These are phyloP conservation scores for Penicillium capsulatum DNA, from an alignment of 2,329 filamentous ascomycete genomes.

Conservation along the genomic window DNA sequence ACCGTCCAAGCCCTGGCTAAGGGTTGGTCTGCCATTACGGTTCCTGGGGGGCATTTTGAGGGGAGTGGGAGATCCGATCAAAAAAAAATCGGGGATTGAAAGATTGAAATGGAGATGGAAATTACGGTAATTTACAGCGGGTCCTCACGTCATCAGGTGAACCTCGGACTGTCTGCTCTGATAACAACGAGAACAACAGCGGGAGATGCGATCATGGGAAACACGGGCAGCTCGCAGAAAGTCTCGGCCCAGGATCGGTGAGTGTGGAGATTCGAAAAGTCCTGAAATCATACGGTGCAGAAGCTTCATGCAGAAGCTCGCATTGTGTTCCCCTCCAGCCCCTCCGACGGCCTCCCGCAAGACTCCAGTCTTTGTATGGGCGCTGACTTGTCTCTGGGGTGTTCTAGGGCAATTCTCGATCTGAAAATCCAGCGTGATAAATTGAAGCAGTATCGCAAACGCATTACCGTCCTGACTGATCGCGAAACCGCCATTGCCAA, in stretches of 20 bases:
- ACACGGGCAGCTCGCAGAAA: conserved; percentile 59
- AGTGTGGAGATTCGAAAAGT: conserved; percentile 25
- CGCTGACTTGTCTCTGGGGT: not conserved
- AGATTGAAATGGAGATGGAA: conserved; percentile 9
- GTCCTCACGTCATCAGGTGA: conserved; percentile 50
- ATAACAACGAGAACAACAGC: not conserved
- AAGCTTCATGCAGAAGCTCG: not conserved
- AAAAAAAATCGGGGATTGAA: conserved; percentile 22
- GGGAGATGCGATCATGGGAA: conserved; percentile 54
- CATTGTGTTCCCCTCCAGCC: conserved; percentile 13
- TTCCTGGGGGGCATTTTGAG: conserved; percentile 37
- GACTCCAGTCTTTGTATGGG: not conserved
- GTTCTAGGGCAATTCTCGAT: conserved; percentile 81
- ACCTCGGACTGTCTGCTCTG: not conserved
- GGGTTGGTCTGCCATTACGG: conserved; percentile 44
- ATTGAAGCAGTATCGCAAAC: conserved; percentile 90
- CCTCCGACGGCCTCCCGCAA: conserved; percentile 1
- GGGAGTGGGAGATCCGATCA: conserved; percentile 10
- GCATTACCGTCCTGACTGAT: conserved; percentile 78
- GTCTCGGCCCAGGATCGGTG: conserved; percentile 83
- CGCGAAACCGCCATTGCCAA: conserved; percentile 83
- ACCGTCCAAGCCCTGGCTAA: conserved; percentile 58
- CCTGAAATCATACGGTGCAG: not conserved
- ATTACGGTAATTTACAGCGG: conserved; percentile 45
- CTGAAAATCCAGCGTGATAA: conserved; percentile 97